A percentile compares a stretch with the other conserved stretches of the same genome.
phyloP scores from a whole-genome alignment of 208 protist species.

The Trypanosoma avium region DNA sequence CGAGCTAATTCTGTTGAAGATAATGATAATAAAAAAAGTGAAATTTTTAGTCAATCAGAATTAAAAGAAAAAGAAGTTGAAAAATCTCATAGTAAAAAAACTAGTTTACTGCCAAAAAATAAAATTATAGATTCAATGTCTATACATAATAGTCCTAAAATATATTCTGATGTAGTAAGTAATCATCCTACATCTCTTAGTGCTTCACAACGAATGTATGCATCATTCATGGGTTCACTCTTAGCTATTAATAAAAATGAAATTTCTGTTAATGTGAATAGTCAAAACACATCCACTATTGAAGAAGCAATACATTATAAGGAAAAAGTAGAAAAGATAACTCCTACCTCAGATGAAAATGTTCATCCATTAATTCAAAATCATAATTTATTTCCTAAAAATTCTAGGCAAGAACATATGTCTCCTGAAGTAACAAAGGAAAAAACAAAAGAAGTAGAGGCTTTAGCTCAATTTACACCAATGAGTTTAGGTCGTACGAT shows the following conservation, averaged over 20 bases:
- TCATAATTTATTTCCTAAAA: background rate
- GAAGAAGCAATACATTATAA: no score
- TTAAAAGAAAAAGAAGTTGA: no score
- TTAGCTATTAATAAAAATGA: background rate
- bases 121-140: background rate
- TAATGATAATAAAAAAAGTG: no score
- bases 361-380: background rate
- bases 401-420: no score
- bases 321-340: background rate
- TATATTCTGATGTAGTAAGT: background rate
- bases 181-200: background rate
- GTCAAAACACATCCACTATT: no score
- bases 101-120: no score
- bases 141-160: background rate
- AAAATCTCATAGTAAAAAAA: no score
- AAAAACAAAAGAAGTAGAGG: background rate
- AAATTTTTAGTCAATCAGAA: no score
- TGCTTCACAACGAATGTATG: background rate
- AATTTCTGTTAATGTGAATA: background rate
- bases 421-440: no score
- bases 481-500: background rate
- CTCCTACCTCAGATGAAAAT: slow-evolving; percentile 3
- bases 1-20: no score
- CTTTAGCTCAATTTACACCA: background rate
- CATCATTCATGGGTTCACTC: slow-evolving; percentile 1